These are phyloP conservation scores for Zygotorulaspora florentina DNA, from an alignment of 805 yeast genomes.

Conservation along the genomic window DNA sequence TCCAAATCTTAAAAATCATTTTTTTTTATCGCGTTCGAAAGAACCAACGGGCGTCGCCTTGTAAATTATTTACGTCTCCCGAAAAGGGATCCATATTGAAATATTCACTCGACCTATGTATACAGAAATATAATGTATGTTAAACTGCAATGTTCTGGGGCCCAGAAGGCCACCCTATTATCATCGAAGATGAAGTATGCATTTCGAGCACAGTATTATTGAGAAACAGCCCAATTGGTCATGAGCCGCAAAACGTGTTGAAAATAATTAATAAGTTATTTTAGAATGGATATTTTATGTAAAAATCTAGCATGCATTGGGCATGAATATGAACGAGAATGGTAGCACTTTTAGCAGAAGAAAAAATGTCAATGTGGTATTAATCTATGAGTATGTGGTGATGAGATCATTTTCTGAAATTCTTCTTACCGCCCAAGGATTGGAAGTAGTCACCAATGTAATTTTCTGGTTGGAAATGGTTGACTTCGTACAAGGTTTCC, in stretches of 20 bases:
- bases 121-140: too few species aligned
- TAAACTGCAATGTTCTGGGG: too few species aligned
- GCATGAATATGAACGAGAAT: background rate
- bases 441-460: constrained; percentile 61
- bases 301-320: background rate
- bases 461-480: constrained; percentile 43
- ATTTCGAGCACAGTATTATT: too few species aligned
- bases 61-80: background rate
- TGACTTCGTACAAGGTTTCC: constrained; percentile 34
- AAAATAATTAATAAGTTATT: too few species aligned
- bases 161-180: too few species aligned
- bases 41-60: background rate
- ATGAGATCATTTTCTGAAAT: constrained; percentile 19
- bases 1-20: background rate
- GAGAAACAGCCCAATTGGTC: too few species aligned
- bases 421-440: constrained; percentile 45
- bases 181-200: too few species aligned
- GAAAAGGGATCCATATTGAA: background rate
- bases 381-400: background rate
- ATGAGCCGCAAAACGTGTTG: too few species aligned
- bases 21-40: background rate
- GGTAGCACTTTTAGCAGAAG: background rate
- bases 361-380: background rate
- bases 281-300: background rate
- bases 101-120: too few species aligned